Conservation (phyloP, 2,329 filamentous ascomycete species). For the Botrytis hyacinthi region DNA sequence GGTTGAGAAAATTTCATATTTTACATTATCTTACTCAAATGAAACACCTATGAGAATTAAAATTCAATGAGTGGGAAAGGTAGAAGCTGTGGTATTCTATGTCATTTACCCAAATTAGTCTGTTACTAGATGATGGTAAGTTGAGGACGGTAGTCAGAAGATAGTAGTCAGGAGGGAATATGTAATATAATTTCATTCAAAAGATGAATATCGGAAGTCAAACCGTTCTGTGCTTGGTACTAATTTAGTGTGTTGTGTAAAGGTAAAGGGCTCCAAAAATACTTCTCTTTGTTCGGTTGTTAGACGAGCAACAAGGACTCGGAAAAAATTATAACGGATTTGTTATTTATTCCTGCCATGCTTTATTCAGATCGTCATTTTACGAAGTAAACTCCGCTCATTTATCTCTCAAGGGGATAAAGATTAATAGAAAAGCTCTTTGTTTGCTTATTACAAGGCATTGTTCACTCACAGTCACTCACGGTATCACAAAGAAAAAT, state of each 20-base stretch:
- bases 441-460: not conserved
- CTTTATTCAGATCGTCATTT: not conserved
- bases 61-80: no score
- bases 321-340: no score
- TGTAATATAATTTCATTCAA: not conserved
- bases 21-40: no score
- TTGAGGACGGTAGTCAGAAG: not conserved
- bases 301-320: not conserved
- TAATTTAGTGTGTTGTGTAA: not conserved
- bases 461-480: not conserved
- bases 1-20: no score
- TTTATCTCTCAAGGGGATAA: no score
- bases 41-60: no score
- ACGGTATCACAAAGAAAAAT: not conserved
- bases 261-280: not conserved
- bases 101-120: rapidly evolving
- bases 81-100: rapidly evolving
- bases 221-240: not conserved
- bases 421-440: not conserved
- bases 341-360: not conserved
- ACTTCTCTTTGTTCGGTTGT: not conserved
- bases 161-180: rapidly evolving
- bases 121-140: not conserved
- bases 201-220: not conserved
- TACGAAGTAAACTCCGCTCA: not conserved